Base-by-base conservation (phyloP, 352 stramenopile genomes). In the Blastocystis sp. region DNA sequence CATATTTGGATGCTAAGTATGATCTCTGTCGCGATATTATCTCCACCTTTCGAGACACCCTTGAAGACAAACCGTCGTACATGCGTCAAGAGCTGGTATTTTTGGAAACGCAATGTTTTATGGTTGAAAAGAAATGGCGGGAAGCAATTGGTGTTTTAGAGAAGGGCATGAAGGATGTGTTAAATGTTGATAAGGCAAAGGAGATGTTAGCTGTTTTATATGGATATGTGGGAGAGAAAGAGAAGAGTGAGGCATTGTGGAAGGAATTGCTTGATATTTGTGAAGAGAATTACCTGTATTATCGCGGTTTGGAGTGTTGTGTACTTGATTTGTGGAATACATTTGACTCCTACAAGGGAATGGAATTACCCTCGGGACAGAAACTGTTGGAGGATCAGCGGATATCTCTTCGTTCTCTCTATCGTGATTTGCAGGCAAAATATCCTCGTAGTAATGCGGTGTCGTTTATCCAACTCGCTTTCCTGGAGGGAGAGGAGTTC, bases 21-120 rank as follows among this genome's bases (percentile, higher is more conserved):
- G 69, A 80, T 35, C 42, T 80, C n/a, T 80, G 69, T 46, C 16
- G 52, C n/a, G 69, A 80, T 35, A 80, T 80, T 52, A 80, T 80
- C 69, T 65, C 39, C 2, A 80, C 69, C 27, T 80, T 65, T 37
- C 43, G 69, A 1, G 29, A 52, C 27, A 29, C 42, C 11, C 39
- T 56, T 0, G 27, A 59, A 7, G 12, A 12, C 11, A 63, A 11
- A 4, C 69, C 69, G 12, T 80, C 69, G 11, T 80, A 80, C 24
- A 63, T n/a, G 21, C 39, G 27, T 21, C 69, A 80, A 19, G 69
- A 80, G 24, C 46, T 80, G 16, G n/a, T 63, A 21, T 80, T 80
- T 52, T 19, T 80, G 21, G 43, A 80, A 35, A 32, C 69, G 11
- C 37, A 59, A 5, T 80, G 69, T 46, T 61, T 42, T 37, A 46